Percentiles rank a stretch among this genome's conserved stretches.
These are phyloP conservation scores for Candida pseudofarinosa DNA, from an alignment of 805 yeast species.

Conservation along the genomic window DNA sequence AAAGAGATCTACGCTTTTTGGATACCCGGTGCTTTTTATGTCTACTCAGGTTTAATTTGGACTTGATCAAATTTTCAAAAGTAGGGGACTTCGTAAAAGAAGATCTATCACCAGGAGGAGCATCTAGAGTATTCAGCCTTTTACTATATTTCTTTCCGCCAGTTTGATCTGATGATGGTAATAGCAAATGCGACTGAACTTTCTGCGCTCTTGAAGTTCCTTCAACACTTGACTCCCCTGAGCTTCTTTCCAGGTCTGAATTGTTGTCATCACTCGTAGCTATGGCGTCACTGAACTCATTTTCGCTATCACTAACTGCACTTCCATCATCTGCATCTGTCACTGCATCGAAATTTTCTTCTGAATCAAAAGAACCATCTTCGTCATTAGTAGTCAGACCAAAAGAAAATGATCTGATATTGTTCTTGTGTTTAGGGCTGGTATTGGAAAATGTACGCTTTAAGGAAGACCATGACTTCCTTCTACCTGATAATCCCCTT, in stretches of 20 bases:
- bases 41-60: not conserved
- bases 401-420: not conserved
- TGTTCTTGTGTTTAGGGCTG: slow-evolving; percentile 3
- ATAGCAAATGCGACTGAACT: slow-evolving; percentile 30
- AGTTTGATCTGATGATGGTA: slow-evolving; percentile 32
- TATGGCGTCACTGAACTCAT: slow-evolving; percentile 1
- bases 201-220: slow-evolving; percentile 10
- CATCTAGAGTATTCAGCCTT: slow-evolving; percentile 49
- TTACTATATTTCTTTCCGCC: slow-evolving; percentile 34
- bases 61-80: slow-evolving; percentile 35
- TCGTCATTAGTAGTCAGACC: slow-evolving; percentile 10
- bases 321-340: slow-evolving; percentile 16
- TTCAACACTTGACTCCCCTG: not conserved
- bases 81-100: slow-evolving; percentile 39
- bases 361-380: slow-evolving; percentile 21
- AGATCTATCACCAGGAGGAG: slow-evolving; percentile 15
- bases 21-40: slow-evolving; percentile 1
- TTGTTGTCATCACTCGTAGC: not conserved
- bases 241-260: not conserved
- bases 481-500: slow-evolving; percentile 6
- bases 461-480: slow-evolving; percentile 19
- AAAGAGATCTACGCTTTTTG: slow-evolving; percentile 4
- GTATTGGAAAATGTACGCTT: slow-evolving; percentile 22
- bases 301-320: slow-evolving; percentile 5
- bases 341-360: slow-evolving; percentile 7